Base-by-base conservation (phyloP, 177 flowering plant species). In the Tripterygium wilfordii region DNA sequence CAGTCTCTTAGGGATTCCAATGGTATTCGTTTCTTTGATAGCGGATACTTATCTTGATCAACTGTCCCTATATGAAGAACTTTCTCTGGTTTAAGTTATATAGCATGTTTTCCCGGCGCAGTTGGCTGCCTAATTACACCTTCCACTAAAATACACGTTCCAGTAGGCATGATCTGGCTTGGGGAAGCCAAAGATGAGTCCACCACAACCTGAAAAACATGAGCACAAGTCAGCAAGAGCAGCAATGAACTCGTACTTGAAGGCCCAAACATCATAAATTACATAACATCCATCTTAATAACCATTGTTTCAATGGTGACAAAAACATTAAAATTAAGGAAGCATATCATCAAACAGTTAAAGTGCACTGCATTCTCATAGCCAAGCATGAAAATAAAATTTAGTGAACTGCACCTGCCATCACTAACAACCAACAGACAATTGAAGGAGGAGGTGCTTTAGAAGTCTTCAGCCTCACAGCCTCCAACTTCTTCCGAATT, bases 121-220 rank as follows among this genome's bases (percentile, higher is more conserved):
- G 78, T 20, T 33, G 82, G 63, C 44, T 64, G 46, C 57, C 51
- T 65, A 51, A 92, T 28, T 24, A 77, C 58, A 23, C 99, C 99
- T 67, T 86, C 83, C 6, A 50, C 94, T 53, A 92, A 54, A 44
- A 92, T 66, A 40, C 88, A 86, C n/a, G 86, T 86, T 52, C 99
- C 99, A 1, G 65, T 55, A 10, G 77, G 66, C 62, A 72, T 58
- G 19, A 84, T 55, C 49, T 58, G 62, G 51, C 63, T 39, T 1
- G 75, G 71, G 24, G 77, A 48, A 64, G 79, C 70, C 29, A 72
- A 0, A 17, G 79, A 53, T 5, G 91, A 71, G n/a, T 79, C 82
- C 39, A 92, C 65, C 54, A 79, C 47, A 36, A 92, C 83, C 98
- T 92, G 75, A 46, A 23, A 65, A 2, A 15, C n/a, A n/a, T n/a